Evolutionary conservation across 345 rosid species (phyloP).

Genomic region (Kandelia obovata): DNA sequence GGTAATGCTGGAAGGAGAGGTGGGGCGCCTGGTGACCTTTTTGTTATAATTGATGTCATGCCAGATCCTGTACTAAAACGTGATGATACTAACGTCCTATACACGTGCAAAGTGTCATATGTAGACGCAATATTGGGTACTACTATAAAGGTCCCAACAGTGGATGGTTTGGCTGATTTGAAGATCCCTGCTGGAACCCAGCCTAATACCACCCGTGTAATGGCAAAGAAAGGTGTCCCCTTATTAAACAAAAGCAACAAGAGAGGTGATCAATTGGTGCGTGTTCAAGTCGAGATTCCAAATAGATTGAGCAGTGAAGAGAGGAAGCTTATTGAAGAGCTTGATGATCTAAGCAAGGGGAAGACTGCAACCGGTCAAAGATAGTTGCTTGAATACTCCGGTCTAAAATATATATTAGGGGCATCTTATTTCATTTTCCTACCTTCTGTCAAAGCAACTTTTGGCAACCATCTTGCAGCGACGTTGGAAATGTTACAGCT

Average conservation of each 20-base stretch:
- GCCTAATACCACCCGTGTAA: conserved; percentile 82
- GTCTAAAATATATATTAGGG: neutral
- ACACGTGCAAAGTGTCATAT: conserved; percentile 85
- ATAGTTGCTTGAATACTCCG: neutral
- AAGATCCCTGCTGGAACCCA: conserved; percentile 94
- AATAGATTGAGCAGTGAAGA: conserved; percentile 85
- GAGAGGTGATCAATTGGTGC: conserved; percentile 96
- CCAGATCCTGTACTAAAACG: conserved; percentile 83
- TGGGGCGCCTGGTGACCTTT: conserved; percentile 86
- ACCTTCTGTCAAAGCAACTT: conserved; percentile 1
- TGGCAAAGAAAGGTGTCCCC: conserved; percentile 96
- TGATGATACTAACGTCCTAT: conserved; percentile 76
- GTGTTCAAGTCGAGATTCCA: conserved; percentile 96
- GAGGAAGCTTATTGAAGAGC: conserved; percentile 79
- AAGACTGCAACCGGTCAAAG: conserved; percentile 57
- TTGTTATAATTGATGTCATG: conserved; percentile 73
- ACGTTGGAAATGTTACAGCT: neutral
- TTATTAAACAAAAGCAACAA: conserved; percentile 75
- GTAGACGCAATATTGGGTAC: conserved; percentile 92
- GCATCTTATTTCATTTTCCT: neutral
- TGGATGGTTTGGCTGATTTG: conserved; percentile 90
- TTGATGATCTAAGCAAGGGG: conserved; percentile 82
- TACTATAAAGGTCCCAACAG: conserved; percentile 75
- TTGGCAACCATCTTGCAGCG: neutral
- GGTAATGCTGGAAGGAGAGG: conserved; percentile 94